Conservation (phyloP, 2,329 filamentous ascomycete species). For the Claviceps sp. region DNA sequence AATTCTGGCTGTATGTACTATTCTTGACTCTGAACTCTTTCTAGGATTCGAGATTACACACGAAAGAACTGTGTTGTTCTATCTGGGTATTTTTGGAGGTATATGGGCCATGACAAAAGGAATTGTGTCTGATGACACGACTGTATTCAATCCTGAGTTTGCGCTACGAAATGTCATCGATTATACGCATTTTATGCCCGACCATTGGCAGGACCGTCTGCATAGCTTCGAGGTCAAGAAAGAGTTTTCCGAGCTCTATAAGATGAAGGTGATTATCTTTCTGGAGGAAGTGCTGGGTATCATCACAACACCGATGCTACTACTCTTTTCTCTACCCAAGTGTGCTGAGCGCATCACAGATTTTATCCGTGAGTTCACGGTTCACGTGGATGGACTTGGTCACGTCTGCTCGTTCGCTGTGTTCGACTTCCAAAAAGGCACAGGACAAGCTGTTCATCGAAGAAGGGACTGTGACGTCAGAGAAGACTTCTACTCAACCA, state of each 20-base stretch:
- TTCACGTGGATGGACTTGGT: conserved; percentile 90
- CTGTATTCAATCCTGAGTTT: conserved; percentile 84
- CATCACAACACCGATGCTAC: conserved; percentile 76
- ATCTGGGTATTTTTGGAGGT: conserved; percentile 67
- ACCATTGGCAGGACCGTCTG: conserved; percentile 78
- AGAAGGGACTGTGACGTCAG: conserved; percentile 48
- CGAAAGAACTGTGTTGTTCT: conserved; percentile 82
- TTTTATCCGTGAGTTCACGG: conserved; percentile 95
- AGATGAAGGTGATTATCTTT: conserved; percentile 85
- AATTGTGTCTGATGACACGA: conserved; percentile 73
- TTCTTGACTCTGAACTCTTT: conserved; percentile 86
- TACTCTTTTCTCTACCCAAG: conserved; percentile 74
- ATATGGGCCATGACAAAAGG: conserved; percentile 76
- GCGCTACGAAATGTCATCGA: conserved; percentile 80
- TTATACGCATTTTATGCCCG: conserved; percentile 83
- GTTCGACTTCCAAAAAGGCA: conserved; percentile 86
- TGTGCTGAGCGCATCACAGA: conserved; percentile 90
- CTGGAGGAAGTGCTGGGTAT: conserved; percentile 86
- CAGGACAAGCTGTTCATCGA: conserved; percentile 29
- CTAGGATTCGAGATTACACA: conserved; percentile 83
- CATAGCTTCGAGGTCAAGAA: conserved; percentile 87
- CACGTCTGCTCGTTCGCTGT: conserved; percentile 96
- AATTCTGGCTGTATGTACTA: conserved; percentile 67
- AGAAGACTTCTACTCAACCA: conserved; percentile 86
- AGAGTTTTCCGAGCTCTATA: conserved; percentile 83